A percentile compares a stretch with the other conserved stretches of the same genome.
Conservation (phyloP, 345 rosid species). For the Cardamine occulta region DNA sequence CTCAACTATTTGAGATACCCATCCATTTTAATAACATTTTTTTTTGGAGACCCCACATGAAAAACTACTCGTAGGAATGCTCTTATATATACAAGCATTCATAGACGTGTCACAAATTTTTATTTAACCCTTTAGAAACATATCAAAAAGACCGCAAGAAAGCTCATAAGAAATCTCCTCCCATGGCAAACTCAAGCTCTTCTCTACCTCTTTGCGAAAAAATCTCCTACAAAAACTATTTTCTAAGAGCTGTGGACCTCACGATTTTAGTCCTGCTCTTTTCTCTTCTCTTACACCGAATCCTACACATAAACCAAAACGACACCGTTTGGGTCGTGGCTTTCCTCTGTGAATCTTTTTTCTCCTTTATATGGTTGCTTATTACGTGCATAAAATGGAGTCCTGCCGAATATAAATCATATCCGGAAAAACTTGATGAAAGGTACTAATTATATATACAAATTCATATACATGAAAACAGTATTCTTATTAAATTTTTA, state of each 20-base stretch:
- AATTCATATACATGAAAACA: background rate
- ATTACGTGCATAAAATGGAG: slow-evolving; percentile 57
- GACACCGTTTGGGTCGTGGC: slow-evolving; percentile 64
- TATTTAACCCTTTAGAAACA: background rate
- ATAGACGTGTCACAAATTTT: background rate
- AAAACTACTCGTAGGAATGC: too few species aligned
- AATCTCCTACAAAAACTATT: slow-evolving; percentile 19
- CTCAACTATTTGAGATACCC: too few species aligned
- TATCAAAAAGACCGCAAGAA: background rate
- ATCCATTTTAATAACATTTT: too few species aligned
- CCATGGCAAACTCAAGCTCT: slow-evolving; percentile 39
- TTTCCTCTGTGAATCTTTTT: slow-evolving; percentile 61
- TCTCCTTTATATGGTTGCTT: slow-evolving; percentile 59
- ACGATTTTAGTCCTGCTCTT: slow-evolving; percentile 35
- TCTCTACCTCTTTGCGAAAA: slow-evolving; percentile 29
- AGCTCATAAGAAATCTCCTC: background rate
- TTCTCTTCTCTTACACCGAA: slow-evolving; percentile 41
- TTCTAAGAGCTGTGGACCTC: slow-evolving; percentile 38
- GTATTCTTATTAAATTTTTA: background rate
- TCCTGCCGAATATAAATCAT: slow-evolving; percentile 51
- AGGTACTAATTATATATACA: slow-evolving; percentile 39
- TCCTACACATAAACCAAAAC: slow-evolving; percentile 32
- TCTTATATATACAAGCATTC: too few species aligned
- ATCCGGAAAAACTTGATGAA: slow-evolving; percentile 51
- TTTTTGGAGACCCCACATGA: too few species aligned